A percentile compares a stretch with the other conserved stretches of the same genome.
These are phyloP conservation scores for Vinca minor DNA, from an alignment of 257 asterid species.

Conservation along the genomic window DNA sequence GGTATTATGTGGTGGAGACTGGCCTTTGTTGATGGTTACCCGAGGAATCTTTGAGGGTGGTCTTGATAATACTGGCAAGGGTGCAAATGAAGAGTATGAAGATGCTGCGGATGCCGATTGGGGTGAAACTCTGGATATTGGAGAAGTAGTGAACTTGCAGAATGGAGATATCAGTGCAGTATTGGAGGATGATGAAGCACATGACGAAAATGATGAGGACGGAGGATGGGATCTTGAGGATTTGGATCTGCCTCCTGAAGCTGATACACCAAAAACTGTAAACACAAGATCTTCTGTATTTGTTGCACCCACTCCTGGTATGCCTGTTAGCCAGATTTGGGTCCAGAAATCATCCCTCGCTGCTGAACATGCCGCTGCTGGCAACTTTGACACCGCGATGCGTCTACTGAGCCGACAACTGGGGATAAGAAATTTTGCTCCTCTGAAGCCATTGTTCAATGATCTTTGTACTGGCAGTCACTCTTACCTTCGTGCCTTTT, in stretches of 20 bases:
- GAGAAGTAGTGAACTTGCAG: slow-evolving; percentile 48
- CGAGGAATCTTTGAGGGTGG: slow-evolving; percentile 68
- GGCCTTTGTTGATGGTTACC: slow-evolving; percentile 80
- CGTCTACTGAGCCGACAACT: slow-evolving; percentile 76
- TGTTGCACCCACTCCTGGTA: slow-evolving; percentile 71
- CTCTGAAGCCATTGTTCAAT: slow-evolving; percentile 49
- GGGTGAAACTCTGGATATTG: slow-evolving; percentile 56
- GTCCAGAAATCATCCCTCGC: slow-evolving; percentile 83
- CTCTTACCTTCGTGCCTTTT: slow-evolving; percentile 58
- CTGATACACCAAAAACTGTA: slow-evolving; percentile 60
- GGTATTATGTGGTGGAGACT: slow-evolving; percentile 62
- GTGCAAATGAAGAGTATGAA: slow-evolving; percentile 33
- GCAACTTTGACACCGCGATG: slow-evolving; percentile 90
- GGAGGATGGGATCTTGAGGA: slow-evolving; percentile 99
- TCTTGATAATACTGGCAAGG: slow-evolving; percentile 40
- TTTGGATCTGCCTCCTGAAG: slow-evolving; percentile 78
- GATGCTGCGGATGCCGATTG: slow-evolving; percentile 50
- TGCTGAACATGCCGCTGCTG: slow-evolving; percentile 93
- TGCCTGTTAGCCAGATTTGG: slow-evolving; percentile 96
- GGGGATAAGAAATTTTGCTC: slow-evolving; percentile 64
- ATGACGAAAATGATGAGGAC: slow-evolving; percentile 56
- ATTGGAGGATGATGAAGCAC: slow-evolving; percentile 42
- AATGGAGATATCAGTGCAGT: slow-evolving; percentile 40
- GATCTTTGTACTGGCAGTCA: slow-evolving; percentile 81
- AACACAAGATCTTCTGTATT: slow-evolving; percentile 55